Evolutionary conservation across 257 asterid species (phyloP).

Genomic region (Mentha longifolia): DNA sequence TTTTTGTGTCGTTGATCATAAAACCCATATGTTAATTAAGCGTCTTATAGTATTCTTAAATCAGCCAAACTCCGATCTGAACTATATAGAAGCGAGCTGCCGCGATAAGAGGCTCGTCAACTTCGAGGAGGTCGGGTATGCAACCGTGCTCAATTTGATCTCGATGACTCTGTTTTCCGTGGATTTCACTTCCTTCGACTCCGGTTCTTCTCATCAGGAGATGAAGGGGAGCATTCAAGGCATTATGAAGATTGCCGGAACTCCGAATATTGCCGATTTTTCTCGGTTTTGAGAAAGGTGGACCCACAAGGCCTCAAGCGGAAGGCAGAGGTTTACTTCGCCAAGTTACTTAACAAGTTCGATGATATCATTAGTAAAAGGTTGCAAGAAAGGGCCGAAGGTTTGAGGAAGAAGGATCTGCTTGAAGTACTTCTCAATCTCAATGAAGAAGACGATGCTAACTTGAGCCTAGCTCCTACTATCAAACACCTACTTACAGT

Average conservation of each 20-base stretch:
- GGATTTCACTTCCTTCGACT: slow-evolving; percentile 22
- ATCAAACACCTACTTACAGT: slow-evolving; percentile 4
- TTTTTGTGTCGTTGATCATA: no score
- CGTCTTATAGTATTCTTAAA: no score
- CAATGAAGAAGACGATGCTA: neutral
- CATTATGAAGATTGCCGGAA: neutral
- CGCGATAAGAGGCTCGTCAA: neutral
- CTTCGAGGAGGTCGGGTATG: slow-evolving; percentile 30
- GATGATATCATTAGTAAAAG: neutral
- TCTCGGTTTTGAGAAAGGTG: slow-evolving; percentile 2
- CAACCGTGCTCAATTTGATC: slow-evolving; percentile 35
- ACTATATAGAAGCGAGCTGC: slow-evolving; percentile 24
- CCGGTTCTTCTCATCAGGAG: slow-evolving; percentile 29
- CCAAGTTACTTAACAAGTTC: neutral
- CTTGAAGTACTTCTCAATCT: slow-evolving; percentile 34
- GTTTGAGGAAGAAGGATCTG: slow-evolving; percentile 15
- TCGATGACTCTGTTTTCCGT: slow-evolving; percentile 30
- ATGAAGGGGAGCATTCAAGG: slow-evolving; percentile 8
- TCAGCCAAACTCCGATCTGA: no score
- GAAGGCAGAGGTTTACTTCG: neutral
- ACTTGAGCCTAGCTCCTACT: slow-evolving; percentile 3
- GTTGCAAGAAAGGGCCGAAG: neutral
- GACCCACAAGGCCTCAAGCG: slow-evolving; percentile 35
- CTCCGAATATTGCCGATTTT: slow-evolving; percentile 23
- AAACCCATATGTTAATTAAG: no score